These are phyloP conservation scores for Pseudocercospora pini-densiflorae DNA, from an alignment of 2,329 filamentous ascomycete genomes.

Conservation along the genomic window DNA sequence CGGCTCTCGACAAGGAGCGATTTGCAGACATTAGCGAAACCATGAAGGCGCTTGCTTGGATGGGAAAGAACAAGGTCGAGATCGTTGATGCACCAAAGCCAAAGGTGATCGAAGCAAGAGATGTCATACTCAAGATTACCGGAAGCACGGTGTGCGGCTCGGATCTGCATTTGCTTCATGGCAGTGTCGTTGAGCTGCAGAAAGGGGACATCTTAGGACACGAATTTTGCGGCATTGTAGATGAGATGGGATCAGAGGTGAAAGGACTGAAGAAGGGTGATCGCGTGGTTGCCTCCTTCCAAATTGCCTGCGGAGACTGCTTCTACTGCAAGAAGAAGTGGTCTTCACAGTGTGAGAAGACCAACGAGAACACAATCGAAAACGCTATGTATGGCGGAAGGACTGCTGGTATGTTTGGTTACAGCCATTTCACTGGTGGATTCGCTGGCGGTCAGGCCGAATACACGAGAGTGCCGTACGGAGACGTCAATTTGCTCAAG, in stretches of 20 bases:
- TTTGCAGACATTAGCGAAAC: constrained; percentile 60
- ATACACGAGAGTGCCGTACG: constrained; percentile 80
- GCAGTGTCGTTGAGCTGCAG: constrained; percentile 53
- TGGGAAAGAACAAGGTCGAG: constrained; percentile 78
- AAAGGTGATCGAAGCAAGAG: constrained; percentile 70
- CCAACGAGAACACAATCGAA: constrained; percentile 72
- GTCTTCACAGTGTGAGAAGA: constrained; percentile 78
- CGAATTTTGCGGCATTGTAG: constrained; percentile 58
- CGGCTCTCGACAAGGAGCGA: constrained; percentile 54
- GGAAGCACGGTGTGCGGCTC: constrained; percentile 66
- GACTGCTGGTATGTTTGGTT: constrained; percentile 68
- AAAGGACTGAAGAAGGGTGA: constrained; percentile 51
- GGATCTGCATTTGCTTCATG: constrained; percentile 62
- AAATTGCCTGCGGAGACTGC: constrained; percentile 74
- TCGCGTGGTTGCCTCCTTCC: constrained; percentile 82
- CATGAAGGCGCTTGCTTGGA: constrained; percentile 81
- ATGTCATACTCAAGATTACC: constrained; percentile 81
- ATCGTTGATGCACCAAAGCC: constrained; percentile 73
- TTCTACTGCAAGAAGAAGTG: constrained; percentile 79
- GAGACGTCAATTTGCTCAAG: constrained; percentile 78
- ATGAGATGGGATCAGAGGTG: constrained; percentile 50
- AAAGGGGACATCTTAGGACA: constrained; percentile 59
- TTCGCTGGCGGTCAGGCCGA: constrained; percentile 89
- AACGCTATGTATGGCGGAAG: constrained; percentile 79
- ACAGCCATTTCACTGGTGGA: constrained; percentile 76